Evolutionary conservation across 2,329 filamentous ascomycete species (phyloP).

Genomic region (Colletotrichum kahawae): DNA sequence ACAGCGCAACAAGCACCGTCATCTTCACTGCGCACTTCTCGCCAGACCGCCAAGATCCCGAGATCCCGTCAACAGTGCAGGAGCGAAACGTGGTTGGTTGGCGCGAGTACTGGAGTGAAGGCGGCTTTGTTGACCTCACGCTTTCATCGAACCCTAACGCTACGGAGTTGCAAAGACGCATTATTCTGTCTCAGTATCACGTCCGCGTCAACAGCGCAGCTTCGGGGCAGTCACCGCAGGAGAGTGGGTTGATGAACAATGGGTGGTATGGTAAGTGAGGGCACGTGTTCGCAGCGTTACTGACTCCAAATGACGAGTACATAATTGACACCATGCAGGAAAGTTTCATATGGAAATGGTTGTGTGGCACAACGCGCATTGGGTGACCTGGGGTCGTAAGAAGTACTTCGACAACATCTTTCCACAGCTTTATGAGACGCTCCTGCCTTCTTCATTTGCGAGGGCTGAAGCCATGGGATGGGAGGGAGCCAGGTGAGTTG

Average conservation of each 20-base stretch:
- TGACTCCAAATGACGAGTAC: not conserved
- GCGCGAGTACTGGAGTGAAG: constrained; percentile 41
- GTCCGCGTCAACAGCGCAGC: constrained; percentile 46
- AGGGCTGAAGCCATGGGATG: constrained; percentile 33
- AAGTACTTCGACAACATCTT: constrained; percentile 40
- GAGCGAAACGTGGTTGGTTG: constrained; percentile 31
- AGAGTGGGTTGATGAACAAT: constrained; percentile 44
- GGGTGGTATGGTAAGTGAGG: constrained; percentile 45
- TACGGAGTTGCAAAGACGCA: constrained; percentile 47
- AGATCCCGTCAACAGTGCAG: constrained; percentile 27
- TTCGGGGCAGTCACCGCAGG: constrained; percentile 41
- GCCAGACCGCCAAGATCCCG: constrained; percentile 26
- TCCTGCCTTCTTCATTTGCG: constrained; percentile 29
- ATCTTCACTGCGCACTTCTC: constrained; percentile 40
- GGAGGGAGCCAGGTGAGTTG: constrained; percentile 27
- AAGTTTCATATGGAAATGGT: constrained; percentile 50
- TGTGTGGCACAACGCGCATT: constrained; percentile 46
- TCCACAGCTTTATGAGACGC: constrained; percentile 26
- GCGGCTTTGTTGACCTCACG: constrained; percentile 47
- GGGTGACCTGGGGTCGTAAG: constrained; percentile 43
- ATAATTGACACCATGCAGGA: constrained; percentile 20
- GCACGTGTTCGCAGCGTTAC: fast-evolving
- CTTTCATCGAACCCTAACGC: constrained; percentile 38
- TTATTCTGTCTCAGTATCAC: constrained; percentile 48
- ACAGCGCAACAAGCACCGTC: constrained; percentile 16